Evolutionary conservation across 2,329 filamentous ascomycete genomes (phyloP), one percentile per base, ranked within the genome.

Genomic region (Tothia fuscella): DNA sequence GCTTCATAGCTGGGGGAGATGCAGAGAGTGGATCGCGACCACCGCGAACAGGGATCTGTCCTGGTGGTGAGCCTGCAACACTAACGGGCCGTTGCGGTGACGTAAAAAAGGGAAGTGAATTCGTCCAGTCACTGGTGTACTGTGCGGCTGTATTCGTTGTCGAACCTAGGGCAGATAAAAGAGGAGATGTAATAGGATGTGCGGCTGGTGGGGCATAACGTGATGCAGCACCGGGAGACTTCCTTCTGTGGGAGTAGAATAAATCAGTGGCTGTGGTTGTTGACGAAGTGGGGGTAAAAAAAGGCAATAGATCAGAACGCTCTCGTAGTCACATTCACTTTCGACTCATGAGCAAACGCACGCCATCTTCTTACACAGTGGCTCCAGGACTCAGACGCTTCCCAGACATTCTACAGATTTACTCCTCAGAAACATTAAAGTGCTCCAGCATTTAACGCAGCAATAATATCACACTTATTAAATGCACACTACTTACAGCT

Each of bases 1-100:
- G 58, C 21, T 59, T 51, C 41, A 53, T 48, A 14, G 51, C 52
- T 3, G 49, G 17, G 9, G 60, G 44, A 6, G 46, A 43, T 10
- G 42, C 37, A 31, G 50, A 47, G 12, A 41, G 16, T 16, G 20
- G 22, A 39, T 40, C 42, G 16, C 29, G 24, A 7, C 32, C 14
- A 9, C 22, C 17, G 14, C 22, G 37, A 24, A 42, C 22, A 13
- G 42, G 42, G 19, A 43, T 38, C 13, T 31, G 16, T 12, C 21
- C 29, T 16, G 44, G 44, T 13, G 44, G 42, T 14, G 44, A 45
- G 9, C 40, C 42, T 25, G 36, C 30, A 16, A 43, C 20, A 17
- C 22, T 35, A 7, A 22, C 25, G 25, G 21, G 19, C 33, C 22
- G 38, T 25, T 43, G 37, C 4, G 19, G 21, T 12, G 41, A 16